phyloP scores from a whole-genome alignment of 148 eudicot genomes.

The Camellia sinensis region DNA sequence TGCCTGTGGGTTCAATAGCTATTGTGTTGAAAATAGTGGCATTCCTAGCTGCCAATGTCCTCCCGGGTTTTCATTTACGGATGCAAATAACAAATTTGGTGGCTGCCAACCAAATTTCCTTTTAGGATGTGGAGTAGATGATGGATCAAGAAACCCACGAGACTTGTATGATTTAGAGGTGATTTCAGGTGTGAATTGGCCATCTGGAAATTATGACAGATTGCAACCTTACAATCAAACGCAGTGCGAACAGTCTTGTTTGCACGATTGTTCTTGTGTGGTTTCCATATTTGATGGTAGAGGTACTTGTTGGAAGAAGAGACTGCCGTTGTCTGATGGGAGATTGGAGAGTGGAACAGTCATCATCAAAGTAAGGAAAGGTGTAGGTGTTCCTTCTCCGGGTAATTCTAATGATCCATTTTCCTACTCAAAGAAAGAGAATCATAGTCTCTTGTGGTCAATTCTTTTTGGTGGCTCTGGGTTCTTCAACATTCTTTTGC shows the following conservation, averaged over 20 bases:
- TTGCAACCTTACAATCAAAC: background rate
- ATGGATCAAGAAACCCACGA: background rate
- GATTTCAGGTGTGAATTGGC: background rate
- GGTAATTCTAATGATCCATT: background rate
- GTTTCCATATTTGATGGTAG: background rate
- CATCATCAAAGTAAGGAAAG: slow-evolving; percentile 3
- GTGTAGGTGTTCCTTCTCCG: background rate
- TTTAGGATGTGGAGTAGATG: background rate
- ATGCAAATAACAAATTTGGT: background rate
- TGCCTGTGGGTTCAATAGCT: background rate
- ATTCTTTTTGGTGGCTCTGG: background rate
- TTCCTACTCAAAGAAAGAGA: background rate
- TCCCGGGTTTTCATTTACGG: background rate
- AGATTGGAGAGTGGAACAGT: background rate
- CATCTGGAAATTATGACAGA: background rate
- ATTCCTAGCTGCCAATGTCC: background rate
- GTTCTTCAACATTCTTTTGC: background rate
- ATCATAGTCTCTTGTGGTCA: background rate
- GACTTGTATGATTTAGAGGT: background rate
- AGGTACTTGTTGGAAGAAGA: slow-evolving; percentile 8
- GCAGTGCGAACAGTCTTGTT: background rate
- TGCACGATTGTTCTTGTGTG: slow-evolving; percentile 1
- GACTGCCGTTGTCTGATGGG: slow-evolving; percentile 1
- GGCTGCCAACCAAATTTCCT: slow-evolving; percentile 2
- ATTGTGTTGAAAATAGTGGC: background rate